Percentiles rank a stretch among this genome's conserved stretches.
Conservation (phyloP, 768 basidiomycete genomes). For the Crassisporium funariophilum region DNA sequence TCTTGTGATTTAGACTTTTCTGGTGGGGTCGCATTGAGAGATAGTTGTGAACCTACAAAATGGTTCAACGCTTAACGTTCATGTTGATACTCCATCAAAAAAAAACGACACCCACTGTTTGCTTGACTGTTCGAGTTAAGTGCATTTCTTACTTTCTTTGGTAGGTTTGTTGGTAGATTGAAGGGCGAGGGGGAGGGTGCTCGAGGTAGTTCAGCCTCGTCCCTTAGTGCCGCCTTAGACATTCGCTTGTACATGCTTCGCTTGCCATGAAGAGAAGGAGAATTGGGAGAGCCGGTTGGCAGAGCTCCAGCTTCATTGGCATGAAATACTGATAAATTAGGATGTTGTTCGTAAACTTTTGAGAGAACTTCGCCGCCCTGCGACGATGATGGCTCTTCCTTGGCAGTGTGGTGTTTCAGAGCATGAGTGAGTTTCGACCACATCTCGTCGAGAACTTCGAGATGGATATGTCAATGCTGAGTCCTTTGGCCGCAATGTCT, state of each 20-base stretch:
- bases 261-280: constrained; percentile 50
- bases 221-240: constrained; percentile 43
- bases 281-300: constrained; percentile 44
- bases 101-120: constrained; percentile 32
- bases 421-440: constrained; percentile 65
- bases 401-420: constrained; percentile 45
- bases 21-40: constrained; percentile 24
- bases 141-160: constrained; percentile 56
- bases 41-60: constrained; percentile 34
- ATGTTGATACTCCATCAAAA: background rate
- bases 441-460: no score
- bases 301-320: constrained; percentile 30
- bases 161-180: constrained; percentile 34
- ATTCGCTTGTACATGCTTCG: constrained; percentile 57
- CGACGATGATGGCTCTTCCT: constrained; percentile 31
- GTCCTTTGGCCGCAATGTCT: background rate
- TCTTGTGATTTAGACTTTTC: constrained; percentile 13
- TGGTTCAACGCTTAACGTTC: no score
- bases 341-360: constrained; percentile 60
- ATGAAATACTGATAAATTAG: constrained; percentile 62
- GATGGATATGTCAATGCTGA: constrained; percentile 3
- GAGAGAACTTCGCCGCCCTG: constrained; percentile 44
- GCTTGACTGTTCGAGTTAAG: constrained; percentile 38
- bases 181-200: constrained; percentile 39
- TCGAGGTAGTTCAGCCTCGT: constrained; percentile 37